Conservation (phyloP, 192 early-diverging fungal genomes). For the Chytriomyces sp. region DNA sequence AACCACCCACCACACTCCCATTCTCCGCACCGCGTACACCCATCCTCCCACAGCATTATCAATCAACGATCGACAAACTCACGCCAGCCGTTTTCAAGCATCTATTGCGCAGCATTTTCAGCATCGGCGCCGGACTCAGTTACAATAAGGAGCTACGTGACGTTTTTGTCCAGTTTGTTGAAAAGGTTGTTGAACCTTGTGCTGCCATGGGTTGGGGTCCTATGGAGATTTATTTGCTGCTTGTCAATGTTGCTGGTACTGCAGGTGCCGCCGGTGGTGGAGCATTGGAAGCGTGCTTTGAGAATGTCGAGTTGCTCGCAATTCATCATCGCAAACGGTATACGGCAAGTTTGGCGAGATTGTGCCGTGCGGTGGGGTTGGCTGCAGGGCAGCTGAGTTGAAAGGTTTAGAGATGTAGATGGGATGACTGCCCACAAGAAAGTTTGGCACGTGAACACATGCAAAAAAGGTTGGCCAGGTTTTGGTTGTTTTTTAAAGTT, state of each 20-base stretch:
- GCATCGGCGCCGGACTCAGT: conserved; percentile 40
- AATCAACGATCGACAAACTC: conserved; percentile 31
- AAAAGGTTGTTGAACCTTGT: conserved; percentile 53
- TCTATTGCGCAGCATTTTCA: conserved; percentile 48
- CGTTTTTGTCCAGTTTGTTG: conserved; percentile 48
- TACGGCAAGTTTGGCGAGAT: conserved; percentile 1
- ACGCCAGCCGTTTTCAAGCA: conserved; percentile 39
- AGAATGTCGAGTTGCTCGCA: neutral
- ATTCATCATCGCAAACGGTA: conserved; percentile 18
- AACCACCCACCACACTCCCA: neutral
- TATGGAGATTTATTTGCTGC: too few species aligned
- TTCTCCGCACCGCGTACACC: neutral
- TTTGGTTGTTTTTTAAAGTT: neutral
- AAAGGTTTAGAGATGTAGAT: too few species aligned
- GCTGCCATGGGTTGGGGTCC: neutral
- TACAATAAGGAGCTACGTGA: conserved; percentile 53
- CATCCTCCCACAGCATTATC: neutral
- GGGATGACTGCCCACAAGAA: too few species aligned
- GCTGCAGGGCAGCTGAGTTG: conserved; percentile 16
- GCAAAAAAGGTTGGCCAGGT: neutral
- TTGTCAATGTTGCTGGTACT: neutral
- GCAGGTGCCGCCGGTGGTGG: conserved; percentile 3
- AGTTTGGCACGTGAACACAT: too few species aligned
- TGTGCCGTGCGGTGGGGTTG: conserved; percentile 14
- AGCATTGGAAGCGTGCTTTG: conserved; percentile 4